These are phyloP conservation scores for Themeda triandra DNA, from an alignment of 176 grass and related monocot species.

Conservation along the genomic window DNA sequence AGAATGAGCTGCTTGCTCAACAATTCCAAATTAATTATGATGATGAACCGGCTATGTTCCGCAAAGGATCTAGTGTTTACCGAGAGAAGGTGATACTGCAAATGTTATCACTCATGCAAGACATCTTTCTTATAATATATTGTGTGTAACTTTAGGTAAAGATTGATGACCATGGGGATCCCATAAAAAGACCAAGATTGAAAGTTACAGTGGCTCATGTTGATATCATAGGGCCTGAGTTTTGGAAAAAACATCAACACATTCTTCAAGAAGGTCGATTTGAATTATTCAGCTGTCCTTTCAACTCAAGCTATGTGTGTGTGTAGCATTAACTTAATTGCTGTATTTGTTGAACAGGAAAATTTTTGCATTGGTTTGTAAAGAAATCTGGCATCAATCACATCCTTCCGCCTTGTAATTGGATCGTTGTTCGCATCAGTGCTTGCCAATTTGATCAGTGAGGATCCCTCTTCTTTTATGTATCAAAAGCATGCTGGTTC, in stretches of 20 bases:
- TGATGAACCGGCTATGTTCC: conserved; percentile 53
- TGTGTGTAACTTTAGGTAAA: conserved; percentile 41
- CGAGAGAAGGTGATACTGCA: conserved; percentile 46
- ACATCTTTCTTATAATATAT: neutral
- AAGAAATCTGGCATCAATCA: conserved; percentile 54
- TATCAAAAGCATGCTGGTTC: neutral
- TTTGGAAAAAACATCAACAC: conserved; percentile 49
- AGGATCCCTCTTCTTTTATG: conserved; percentile 19
- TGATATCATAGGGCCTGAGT: conserved; percentile 49
- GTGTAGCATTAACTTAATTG: conserved; percentile 16
- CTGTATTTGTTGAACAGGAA: conserved; percentile 29
- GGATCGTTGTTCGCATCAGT: conserved; percentile 67
- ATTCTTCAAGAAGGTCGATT: conserved; percentile 58
- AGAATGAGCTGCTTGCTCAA: conserved; percentile 64
- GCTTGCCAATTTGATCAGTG: conserved; percentile 64
- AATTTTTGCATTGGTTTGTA: conserved; percentile 52
- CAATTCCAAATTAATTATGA: conserved; percentile 63
- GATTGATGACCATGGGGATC: conserved; percentile 14
- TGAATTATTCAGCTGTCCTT: conserved; percentile 23
- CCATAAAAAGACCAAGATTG: conserved; percentile 27
- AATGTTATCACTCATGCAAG: neutral
- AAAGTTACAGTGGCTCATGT: conserved; percentile 30
- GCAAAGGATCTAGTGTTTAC: conserved; percentile 65
- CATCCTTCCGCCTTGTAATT: conserved; percentile 62
- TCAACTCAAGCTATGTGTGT: conserved; percentile 2